These are phyloP conservation scores for Puccinia triticina DNA, from an alignment of 1,284 basidiomycete species.

Conservation along the genomic window DNA sequence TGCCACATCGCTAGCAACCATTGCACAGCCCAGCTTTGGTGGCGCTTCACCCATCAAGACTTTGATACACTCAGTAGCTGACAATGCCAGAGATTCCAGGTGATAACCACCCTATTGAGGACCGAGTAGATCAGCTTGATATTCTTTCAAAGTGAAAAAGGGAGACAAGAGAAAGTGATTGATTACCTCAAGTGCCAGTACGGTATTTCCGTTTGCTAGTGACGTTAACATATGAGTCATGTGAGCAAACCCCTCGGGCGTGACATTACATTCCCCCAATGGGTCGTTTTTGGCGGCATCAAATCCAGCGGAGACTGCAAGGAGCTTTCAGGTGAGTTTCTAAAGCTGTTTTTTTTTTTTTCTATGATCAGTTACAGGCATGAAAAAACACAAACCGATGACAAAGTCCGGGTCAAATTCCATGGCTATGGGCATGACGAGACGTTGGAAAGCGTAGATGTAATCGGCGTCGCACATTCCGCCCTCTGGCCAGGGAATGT, in stretches of 20 bases:
- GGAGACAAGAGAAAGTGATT: slow-evolving; percentile 7
- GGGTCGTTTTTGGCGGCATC: slow-evolving; percentile 92
- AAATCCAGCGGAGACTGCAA: slow-evolving; percentile 90
- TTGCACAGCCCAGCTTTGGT: slow-evolving; percentile 66
- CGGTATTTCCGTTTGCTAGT: slow-evolving; percentile 84
- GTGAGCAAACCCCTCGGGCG: slow-evolving; percentile 92
- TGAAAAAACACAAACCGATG: slow-evolving; percentile 71
- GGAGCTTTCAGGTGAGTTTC: slow-evolving; percentile 18
- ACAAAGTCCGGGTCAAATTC: slow-evolving; percentile 96
- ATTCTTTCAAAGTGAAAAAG: no score
- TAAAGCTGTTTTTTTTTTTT: neutral
- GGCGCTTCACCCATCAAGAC: slow-evolving; percentile 84
- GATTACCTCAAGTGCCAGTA: slow-evolving; percentile 87
- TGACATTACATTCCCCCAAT: slow-evolving; percentile 85
- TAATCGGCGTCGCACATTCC: slow-evolving; percentile 96
- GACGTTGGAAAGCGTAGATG: slow-evolving; percentile 89
- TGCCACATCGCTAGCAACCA: slow-evolving; percentile 74
- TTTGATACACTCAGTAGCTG: slow-evolving; percentile 80
- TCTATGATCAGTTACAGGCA: neutral
- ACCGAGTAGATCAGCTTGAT: slow-evolving; percentile 42
- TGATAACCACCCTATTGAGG: slow-evolving; percentile 85
- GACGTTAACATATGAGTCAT: slow-evolving; percentile 96
- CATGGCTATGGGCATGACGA: slow-evolving; percentile 95
- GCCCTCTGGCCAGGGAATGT: slow-evolving; percentile 87
- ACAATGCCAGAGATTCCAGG: slow-evolving; percentile 81